Base-by-base conservation (phyloP, 1,284 basidiomycete genomes). In the Cerrena zonata region DNA sequence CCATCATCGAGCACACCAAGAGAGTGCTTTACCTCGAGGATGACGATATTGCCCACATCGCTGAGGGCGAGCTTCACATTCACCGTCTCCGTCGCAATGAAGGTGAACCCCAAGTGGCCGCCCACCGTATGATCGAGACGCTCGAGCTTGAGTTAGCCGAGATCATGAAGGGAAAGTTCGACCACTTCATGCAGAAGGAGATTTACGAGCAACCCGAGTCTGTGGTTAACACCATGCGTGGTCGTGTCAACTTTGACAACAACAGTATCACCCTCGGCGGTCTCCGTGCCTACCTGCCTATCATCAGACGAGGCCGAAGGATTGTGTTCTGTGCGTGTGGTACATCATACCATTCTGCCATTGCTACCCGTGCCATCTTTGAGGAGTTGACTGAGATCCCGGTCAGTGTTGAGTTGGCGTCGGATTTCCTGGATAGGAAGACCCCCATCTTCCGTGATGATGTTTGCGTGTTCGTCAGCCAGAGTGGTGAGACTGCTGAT, bases 141-240 rank as follows among this genome's bases (percentile, higher is more conserved):
- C 86, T 99, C 64, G 96, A 99, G 74, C 88, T 99, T 63, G 96
- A 99, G 72, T 85, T 99, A 46, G 96, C 95, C 34, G 96, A 96
- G 63, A 99, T 99, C 76, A 99, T 99, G 96, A 99, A 99, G 82
- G 96, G 96, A 68, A 92, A 94, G 69, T 99, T 97, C 69, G 92
- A 95, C 68, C 94, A 96, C 72, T 99, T 99, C 73, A 99, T 99
- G 96, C 95, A 99, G 72, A 99, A 99, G 78, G 96, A 99, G 73
- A 99, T 99, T 65, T 99, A 96, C 79, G 96, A 99, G 70, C 96
- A 99, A 73, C 96, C 95, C 54, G 96, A 99, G 68, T 97, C 94
- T 44, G 96, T 99, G 60, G 93, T 99, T 72, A 99, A 99, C 82
- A 99, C 96, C 48, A 99, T 99, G 96, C 91, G 96, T 82, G 96